Percentiles rank a stretch among this genome's conserved stretches.
phyloP scores from a whole-genome alignment of 106 monocot species.

The Posidonia australis region DNA sequence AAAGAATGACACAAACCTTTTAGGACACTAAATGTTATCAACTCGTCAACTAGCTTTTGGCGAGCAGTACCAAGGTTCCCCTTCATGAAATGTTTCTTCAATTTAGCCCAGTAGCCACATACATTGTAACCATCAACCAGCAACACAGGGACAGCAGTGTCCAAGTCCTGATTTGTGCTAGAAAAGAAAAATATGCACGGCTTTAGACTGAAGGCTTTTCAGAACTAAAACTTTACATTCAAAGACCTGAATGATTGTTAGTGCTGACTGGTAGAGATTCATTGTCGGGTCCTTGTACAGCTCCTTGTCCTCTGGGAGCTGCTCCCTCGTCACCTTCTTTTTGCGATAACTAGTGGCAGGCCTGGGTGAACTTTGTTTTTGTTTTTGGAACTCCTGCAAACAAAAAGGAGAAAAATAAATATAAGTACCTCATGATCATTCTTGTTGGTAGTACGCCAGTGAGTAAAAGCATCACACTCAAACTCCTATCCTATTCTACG shows the following conservation, averaged over 20 bases:
- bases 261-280: conserved; percentile 64
- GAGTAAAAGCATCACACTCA: not conserved
- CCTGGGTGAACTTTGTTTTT: conserved; percentile 37
- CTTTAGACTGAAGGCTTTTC: conserved; percentile 8
- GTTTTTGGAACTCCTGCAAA: conserved; percentile 60
- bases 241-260: conserved; percentile 7
- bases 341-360: conserved; percentile 81
- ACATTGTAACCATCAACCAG: conserved; percentile 97
- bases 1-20: conserved; percentile 43
- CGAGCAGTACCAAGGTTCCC: conserved; percentile 79
- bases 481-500: too few species aligned
- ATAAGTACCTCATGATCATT: not conserved
- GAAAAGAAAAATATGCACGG: conserved; percentile 21
- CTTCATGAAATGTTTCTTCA: conserved; percentile 86
- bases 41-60: conserved; percentile 76
- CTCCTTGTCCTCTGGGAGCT: conserved; percentile 58
- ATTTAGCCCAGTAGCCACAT: conserved; percentile 91
- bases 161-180: conserved; percentile 71
- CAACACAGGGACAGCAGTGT: conserved; percentile 66
- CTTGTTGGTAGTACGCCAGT: not conserved
- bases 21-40: conserved; percentile 68
- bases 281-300: conserved; percentile 56
- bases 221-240: conserved; percentile 2
- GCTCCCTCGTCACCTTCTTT: conserved; percentile 77
- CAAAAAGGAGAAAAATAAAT: conserved; percentile 1